Evolutionary conservation across 2,329 filamentous ascomycete genomes (phyloP), one percentile per base, ranked within the genome.

Genomic region (Colletotrichum tropicale): DNA sequence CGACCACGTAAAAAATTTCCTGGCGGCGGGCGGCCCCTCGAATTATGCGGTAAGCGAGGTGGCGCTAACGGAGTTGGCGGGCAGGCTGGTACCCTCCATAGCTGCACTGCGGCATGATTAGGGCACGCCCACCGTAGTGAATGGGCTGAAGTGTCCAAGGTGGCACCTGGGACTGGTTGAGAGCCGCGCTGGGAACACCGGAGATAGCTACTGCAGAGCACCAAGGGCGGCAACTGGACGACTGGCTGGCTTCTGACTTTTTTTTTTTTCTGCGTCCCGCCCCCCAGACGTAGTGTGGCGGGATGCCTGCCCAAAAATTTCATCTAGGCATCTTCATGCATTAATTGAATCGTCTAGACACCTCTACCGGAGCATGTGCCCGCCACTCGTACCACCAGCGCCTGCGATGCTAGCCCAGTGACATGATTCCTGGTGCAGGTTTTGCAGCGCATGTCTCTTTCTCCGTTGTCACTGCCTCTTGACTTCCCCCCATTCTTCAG

Each of bases 1-100:
- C 43, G 74, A 75, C 74, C 74, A 81, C 79, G 80, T 79, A 81
- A 83, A 84, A 85, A 84, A 85, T 85, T 83, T 81, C 80, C 83
- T 77, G 80, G 60, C 71, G 71, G 71, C 74, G 61, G 71, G 74
- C 70, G 74, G 66, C 71, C 71, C 74, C 74, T 76, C 74, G 74
- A 66, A 64, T 76, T 76, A 76, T 76, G 71, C 71, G 71, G 71
- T 76, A 76, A 76, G 71, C 74, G 74, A 76, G 74, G 74, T 62
- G 43, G 58, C 74, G 69, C 67, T 75, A 74, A 75, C 74, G 36
- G 61, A 75, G 64, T 58, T 60, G 48, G 70, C 65, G 69, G 65
- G 70, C 48, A 48, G 43, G 58, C 43, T 52, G 43, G n/a, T 52
- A 21, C 43, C 43, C 43, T 52, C 43, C 43, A 24, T 52, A 52